Base-by-base conservation (phyloP, 192 early-diverging fungal species). In the Funneliformis mosseae region DNA sequence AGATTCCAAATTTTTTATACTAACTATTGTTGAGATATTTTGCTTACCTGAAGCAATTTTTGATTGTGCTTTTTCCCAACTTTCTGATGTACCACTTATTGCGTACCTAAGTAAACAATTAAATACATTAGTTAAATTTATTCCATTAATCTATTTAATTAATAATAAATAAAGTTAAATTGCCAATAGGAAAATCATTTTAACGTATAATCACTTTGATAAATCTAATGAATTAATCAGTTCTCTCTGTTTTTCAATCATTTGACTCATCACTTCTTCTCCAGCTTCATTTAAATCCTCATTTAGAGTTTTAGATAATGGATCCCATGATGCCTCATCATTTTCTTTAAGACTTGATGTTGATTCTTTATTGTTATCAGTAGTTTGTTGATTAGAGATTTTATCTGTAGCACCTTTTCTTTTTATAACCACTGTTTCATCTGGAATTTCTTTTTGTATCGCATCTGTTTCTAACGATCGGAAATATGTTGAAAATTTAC, bases 321-420 rank as follows among this genome's bases (percentile, higher is more conserved):
- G 96, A 59, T 96, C 95, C 98, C 98, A 99, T 8, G 92, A 88
- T 5, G 87, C 92, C 7, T 95, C 97, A 76, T 95, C 91, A n/a
- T 85, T 87, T 1, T 82, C 75, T 33, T 45, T 73, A 66, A 1
- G 59, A 10, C n/a, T 61, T 73, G 5, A 80, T 89, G 81, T 2
- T 88, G 87, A 75, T 88, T 88, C 59, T 68, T 83, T 68, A 62
- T 82, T 71, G 78, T 90, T 80, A 25, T 80, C 48, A 43, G 83
- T 80, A 67, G 69, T 59, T 74, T 66, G 74, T 33, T 50, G 39
- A 41, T 21, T 75, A 74, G 70, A 33, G 77, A 70, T 67, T 84
- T 66, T 64, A 64, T 33, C 61, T 50, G 23, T 33, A 62, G 23
- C 25, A 41, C 74, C 68, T 69, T 86, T 79, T 63, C 81, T 82